Conservation (phyloP, 129 eudicot genomes). For the Flaveria sonorensis region DNA sequence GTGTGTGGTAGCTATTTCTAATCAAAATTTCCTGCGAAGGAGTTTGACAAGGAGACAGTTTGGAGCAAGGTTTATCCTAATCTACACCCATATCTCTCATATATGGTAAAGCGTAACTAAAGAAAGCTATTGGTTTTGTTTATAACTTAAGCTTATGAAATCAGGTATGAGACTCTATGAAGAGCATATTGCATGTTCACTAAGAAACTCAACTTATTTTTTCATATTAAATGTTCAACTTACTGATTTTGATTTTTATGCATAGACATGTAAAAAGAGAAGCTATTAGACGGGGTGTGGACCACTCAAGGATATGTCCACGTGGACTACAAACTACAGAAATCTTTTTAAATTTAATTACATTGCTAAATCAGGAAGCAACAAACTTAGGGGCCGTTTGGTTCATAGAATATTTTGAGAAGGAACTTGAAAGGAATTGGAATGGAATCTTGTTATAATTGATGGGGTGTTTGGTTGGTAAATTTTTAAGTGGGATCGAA, state of each 20-base stretch:
- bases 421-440: no score
- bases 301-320: neutral
- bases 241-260: neutral
- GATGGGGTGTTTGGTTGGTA: no score
- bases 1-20: neutral
- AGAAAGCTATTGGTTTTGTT: slow-evolving; percentile 5
- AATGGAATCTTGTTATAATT: no score
- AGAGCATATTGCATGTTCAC: slow-evolving; percentile 21
- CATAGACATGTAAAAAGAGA: neutral
- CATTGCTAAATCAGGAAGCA: neutral
- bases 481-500: no score
- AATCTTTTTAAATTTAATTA: neutral
- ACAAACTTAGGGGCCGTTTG: no score
- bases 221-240: slow-evolving; percentile 3
- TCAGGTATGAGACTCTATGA: slow-evolving; percentile 7
- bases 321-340: neutral
- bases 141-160: neutral
- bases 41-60: slow-evolving; percentile 11
- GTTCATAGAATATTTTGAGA: no score
- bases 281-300: neutral
- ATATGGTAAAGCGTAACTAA: neutral
- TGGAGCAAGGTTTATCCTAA: neutral
- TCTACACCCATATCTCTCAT: slow-evolving; percentile 14
- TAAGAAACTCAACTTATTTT: neutral
- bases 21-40: neutral